Conservation (phyloP, 225 moss, liverwort and hornwort genomes). For the Physcomitrellopsis africana region DNA sequence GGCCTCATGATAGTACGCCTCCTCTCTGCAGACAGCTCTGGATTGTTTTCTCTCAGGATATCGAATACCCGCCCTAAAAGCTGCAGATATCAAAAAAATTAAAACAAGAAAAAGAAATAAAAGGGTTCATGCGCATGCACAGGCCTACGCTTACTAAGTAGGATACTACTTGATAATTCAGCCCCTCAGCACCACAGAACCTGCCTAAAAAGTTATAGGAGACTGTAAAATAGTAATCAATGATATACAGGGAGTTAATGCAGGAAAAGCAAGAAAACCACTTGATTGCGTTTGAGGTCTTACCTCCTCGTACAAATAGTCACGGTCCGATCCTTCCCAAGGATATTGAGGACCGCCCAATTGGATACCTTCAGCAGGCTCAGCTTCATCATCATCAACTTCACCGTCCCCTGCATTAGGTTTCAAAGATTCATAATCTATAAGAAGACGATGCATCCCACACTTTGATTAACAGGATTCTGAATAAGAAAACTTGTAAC, state of each 20-base stretch:
- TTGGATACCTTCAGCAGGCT: conserved; percentile 67
- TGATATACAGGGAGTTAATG: background rate
- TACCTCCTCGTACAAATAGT: conserved; percentile 88
- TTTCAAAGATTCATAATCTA: background rate
- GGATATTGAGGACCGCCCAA: conserved; percentile 58
- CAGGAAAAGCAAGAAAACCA: conserved; percentile 3
- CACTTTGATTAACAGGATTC: background rate
- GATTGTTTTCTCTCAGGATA: conserved; percentile 91
- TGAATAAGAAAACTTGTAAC: background rate
- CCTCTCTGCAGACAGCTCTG: conserved; percentile 92
- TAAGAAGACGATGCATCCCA: background rate
- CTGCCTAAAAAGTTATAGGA: background rate
- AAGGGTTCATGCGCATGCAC: no score
- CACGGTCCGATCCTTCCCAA: conserved; percentile 82
- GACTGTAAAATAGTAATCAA: background rate
- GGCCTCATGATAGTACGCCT: conserved; percentile 90
- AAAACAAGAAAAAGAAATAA: no score
- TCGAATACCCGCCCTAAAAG: conserved; percentile 86
- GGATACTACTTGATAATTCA: no score
- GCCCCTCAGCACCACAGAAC: no score
- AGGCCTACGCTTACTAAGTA: no score
- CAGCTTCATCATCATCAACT: conserved; percentile 55
- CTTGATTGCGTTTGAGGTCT: background rate
- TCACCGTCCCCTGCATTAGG: conserved; percentile 40
- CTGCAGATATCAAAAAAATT: conserved; percentile 36